Base-by-base conservation (phyloP, 352 stramenopile species). In the Phytopythium boreale region DNA sequence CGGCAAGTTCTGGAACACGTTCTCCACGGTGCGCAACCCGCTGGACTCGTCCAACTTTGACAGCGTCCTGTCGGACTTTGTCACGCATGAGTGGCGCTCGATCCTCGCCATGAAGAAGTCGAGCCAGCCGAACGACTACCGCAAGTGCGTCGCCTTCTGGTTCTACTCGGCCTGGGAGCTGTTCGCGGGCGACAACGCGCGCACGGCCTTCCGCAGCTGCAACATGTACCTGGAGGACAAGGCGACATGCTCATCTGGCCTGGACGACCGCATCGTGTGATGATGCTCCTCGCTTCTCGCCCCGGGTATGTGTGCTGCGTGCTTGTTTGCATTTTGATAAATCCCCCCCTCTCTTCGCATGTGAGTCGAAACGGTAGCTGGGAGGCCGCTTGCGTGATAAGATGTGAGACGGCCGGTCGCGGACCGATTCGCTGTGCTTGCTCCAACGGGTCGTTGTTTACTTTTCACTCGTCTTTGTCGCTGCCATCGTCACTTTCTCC, bases 141-240 rank as follows among this genome's bases (percentile, higher is more conserved):
- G 86, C 63, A 94, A 94, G 68, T 94, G 86, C 55, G 80, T 94
- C 47, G 86, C 86, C 24, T 94, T 94, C 68, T 94, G 86, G 86
- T 93, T 94, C 62, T 94, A 89, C 70, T 89, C 84, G 12, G 84
- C 80, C 11, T 94, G 86, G 86, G 86, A 94, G 58, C 85, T 88
- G 26, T 94, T 93, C 47, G 84, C 86, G 0, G 86, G 86, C 4
- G 84, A 94, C 44, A 68, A 91, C 63, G 86, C 86, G 26, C 82
- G 86, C 10, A 68, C 78, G 29, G 82, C 86, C 8, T 91, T 94
- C 72, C 75, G 86, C 47, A 90, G 80, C 70, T 90, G 82, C 70
- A 94, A 94, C 71, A 92, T 94, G 84, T 94, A 85, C 59, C 63
- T 94, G 8, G 86, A 94, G 62, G 78, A 91, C 55, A 90, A 91